Conservation (phyloP, 2,329 filamentous ascomycete species). For the Chaetomiaceae sp. region DNA sequence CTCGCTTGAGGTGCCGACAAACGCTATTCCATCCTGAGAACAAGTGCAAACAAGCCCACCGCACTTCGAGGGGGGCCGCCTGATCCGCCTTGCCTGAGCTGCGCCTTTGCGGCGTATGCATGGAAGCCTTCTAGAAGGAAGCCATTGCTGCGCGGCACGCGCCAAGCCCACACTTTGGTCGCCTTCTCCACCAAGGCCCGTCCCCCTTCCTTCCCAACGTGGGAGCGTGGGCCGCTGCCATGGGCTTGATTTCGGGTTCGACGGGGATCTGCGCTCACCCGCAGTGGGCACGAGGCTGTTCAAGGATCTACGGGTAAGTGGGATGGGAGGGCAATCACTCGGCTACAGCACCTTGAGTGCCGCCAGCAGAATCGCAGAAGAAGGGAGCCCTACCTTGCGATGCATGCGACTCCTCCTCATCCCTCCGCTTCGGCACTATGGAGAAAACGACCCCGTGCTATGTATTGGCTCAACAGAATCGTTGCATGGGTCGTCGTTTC, state of each 20-base stretch:
- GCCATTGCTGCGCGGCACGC: slow-evolving; percentile 6
- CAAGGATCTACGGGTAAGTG: no score
- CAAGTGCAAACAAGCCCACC: neutral
- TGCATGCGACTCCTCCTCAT: slow-evolving; percentile 5
- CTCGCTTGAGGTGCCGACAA: slow-evolving; percentile 1
- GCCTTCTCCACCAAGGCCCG: no score
- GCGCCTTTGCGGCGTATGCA: slow-evolving; percentile 16
- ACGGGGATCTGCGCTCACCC: no score
- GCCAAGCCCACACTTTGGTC: no score
- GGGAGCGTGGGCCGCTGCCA: no score
- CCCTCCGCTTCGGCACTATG: neutral
- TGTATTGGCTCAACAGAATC: slow-evolving; percentile 1
- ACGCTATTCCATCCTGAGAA: neutral
- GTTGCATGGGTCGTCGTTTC: neutral
- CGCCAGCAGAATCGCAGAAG: neutral
- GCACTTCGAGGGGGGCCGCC: neutral
- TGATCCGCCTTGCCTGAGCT: neutral
- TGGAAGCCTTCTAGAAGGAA: slow-evolving; percentile 19
- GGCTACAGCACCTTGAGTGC: neutral
- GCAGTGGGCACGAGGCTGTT: no score
- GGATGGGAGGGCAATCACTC: no score
- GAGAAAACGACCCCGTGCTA: neutral
- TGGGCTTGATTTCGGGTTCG: neutral
- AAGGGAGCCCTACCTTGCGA: neutral
- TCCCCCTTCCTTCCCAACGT: no score